phyloP scores from a whole-genome alignment of 2,329 filamentous ascomycete genomes.

The Fusarium papillatum region DNA sequence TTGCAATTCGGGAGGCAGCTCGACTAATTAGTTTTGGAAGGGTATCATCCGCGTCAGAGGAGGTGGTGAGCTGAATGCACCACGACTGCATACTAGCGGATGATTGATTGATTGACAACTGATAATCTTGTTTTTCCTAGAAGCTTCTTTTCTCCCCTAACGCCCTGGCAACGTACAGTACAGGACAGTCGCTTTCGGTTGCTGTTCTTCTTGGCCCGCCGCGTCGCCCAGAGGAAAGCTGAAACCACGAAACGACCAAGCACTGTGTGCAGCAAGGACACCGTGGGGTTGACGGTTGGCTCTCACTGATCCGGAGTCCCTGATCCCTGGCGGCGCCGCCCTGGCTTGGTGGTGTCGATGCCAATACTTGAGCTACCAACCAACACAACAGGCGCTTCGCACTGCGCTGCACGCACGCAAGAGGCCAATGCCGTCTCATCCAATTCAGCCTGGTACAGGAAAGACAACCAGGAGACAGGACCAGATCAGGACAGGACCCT shows the following conservation, averaged over 20 bases:
- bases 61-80: slow-evolving; percentile 7
- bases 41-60: slow-evolving; percentile 1
- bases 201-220: background rate
- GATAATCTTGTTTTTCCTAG: slow-evolving; percentile 17
- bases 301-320: slow-evolving; percentile 34
- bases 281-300: slow-evolving; percentile 46
- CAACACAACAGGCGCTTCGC: slow-evolving; percentile 1
- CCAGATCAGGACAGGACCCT: background rate
- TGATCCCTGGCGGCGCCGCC: slow-evolving; percentile 17
- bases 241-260: slow-evolving; percentile 36
- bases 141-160: slow-evolving; percentile 2
- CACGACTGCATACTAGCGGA: slow-evolving; percentile 2
- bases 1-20: slow-evolving; percentile 10
- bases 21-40: background rate
- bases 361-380: slow-evolving; percentile 16
- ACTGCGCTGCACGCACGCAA: background rate
- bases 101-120: slow-evolving; percentile 26
- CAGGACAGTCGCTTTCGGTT: background rate
- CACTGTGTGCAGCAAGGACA: slow-evolving; percentile 33
- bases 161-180: slow-evolving; percentile 14
- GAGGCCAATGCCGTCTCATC: slow-evolving; percentile 12
- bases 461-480: background rate
- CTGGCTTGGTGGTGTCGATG: slow-evolving; percentile 17
- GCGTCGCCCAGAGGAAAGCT: slow-evolving; percentile 13
- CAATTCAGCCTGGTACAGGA: slow-evolving; percentile 18